A percentile compares a stretch with the other conserved stretches of the same genome.
Conservation (phyloP, 2,329 filamentous ascomycete species). For the Drechslera avenae region DNA sequence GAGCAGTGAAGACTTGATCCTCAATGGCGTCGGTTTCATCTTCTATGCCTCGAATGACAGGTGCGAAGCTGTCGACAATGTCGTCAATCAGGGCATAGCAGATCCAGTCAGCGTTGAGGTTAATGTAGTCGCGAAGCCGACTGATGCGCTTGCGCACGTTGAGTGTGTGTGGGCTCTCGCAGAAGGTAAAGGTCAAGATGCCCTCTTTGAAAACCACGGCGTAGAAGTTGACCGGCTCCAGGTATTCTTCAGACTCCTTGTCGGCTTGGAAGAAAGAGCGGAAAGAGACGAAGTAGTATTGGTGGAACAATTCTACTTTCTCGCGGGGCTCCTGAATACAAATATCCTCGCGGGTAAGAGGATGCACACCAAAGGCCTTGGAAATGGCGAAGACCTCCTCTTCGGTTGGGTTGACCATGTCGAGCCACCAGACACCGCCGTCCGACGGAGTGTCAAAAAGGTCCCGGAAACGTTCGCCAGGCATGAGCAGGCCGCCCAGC, state of each 20-base stretch:
- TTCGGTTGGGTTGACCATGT: slow-evolving; percentile 86
- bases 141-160: slow-evolving; percentile 92
- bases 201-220: slow-evolving; percentile 96
- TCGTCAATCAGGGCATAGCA: slow-evolving; percentile 99
- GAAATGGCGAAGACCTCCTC: slow-evolving; percentile 88
- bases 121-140: slow-evolving; percentile 90
- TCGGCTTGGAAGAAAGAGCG: slow-evolving; percentile 88
- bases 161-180: slow-evolving; percentile 81
- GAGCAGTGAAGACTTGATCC: slow-evolving; percentile 91
- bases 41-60: slow-evolving; percentile 86
- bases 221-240: slow-evolving; percentile 95
- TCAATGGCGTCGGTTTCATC: slow-evolving; percentile 90
- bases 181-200: slow-evolving; percentile 92
- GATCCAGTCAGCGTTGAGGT: slow-evolving; percentile 96
- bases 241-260: slow-evolving; percentile 77
- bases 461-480: slow-evolving; percentile 86
- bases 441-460: slow-evolving; percentile 75
- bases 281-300: slow-evolving; percentile 98
- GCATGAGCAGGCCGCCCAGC: slow-evolving; percentile 84
- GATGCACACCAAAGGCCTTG: slow-evolving; percentile 94
- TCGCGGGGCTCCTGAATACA: slow-evolving; percentile 93
- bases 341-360: slow-evolving; percentile 95
- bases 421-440: slow-evolving; percentile 97
- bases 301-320: slow-evolving; percentile 96
- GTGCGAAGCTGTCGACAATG: slow-evolving; percentile 94